Evolutionary conservation across 73 alveolate species (phyloP), one percentile per base, ranked within the genome.

Genomic region (Blepharisma japonicum): DNA sequence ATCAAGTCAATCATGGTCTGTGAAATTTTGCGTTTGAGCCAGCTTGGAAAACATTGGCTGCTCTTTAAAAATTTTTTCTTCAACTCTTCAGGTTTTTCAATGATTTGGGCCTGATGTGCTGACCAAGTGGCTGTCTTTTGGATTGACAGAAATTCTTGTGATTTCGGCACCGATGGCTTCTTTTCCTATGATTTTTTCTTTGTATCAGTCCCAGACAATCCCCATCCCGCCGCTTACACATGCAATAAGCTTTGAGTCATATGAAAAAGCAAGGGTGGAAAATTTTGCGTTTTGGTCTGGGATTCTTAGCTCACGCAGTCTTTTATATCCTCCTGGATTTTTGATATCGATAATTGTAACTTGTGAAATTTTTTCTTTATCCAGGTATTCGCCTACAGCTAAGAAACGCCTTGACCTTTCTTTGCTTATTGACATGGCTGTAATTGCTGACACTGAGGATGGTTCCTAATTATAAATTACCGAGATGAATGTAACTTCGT

Each of bases 1-100:
- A 45, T 87, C 96, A 45, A 90, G 80, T 96, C 96, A 93, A 20
- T 90, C 87, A 77, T 93, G 98, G 71, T 90, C 97, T 21, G 97
- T 90, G 85, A 83, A 93, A 51, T 49, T 88, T 86, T 70, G 70
- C 66, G 20, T 91, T 85, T 27, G 90, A 85, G 78, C 90, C 85
- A 48, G 78, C 67, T 90, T 91, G 8, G 82, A 77, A 18, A 89
- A 84, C 89, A 90, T 68, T 8, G 92, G 39, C 74, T 61, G 80
- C 83, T 61, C 74, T 61, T 90, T 91, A 71, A 93, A 90, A 6
- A 94, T 89, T 71, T 82, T 88, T 78, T 93, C 96, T 77, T 93
- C 82, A 25, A 93, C 91, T 85, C 97, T 84, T 86, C 95, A 86
- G 45, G 91, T 77, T 66, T 90, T 93, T 87, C 89, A 90, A 56